A percentile compares a stretch with the other conserved stretches of the same genome.
Evolutionary conservation across 495 filamentous ascomycete genomes (phyloP).

Genomic region (Rhypophila decipiens): DNA sequence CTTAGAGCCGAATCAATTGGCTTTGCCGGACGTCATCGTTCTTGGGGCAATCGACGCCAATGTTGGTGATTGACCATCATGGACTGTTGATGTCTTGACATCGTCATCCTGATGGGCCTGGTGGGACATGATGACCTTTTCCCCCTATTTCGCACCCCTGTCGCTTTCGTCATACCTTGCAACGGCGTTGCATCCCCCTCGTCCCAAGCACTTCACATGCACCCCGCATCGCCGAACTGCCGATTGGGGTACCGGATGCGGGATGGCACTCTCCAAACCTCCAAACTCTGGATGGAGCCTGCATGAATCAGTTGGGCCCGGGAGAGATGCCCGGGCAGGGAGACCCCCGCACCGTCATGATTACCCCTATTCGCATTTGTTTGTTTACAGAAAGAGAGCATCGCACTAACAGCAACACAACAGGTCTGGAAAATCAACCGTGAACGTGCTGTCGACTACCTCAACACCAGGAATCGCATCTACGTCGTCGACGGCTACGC

Average conservation of each 20-base stretch:
- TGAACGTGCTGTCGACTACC: conserved; percentile 96
- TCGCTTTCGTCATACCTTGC: conserved; percentile 23
- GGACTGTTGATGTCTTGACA: conserved; percentile 3
- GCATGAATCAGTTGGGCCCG: no score
- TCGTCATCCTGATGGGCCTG: conserved; percentile 16
- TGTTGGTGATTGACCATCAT: no score
- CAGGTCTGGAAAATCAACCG: conserved; percentile 99
- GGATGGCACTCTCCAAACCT: no score
- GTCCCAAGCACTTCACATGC: conserved; percentile 20
- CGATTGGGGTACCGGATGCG: not conserved
- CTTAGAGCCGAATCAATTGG: conserved; percentile 9
- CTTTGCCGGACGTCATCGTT: conserved; percentile 12
- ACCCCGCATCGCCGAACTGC: conserved; percentile 21
- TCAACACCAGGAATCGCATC: conserved; percentile 97
- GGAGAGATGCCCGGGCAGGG: no score
- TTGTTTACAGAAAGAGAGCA: no score
- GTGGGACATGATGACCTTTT: conserved; percentile 4
- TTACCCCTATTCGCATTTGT: no score
- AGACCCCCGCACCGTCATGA: no score
- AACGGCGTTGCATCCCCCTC: conserved; percentile 13
- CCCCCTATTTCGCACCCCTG: conserved; percentile 15
- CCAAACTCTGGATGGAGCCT: no score
- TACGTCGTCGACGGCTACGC: conserved; percentile 97
- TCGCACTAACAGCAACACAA: not conserved
- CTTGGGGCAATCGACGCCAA: no score